Percentiles rank a stretch among this genome's conserved stretches.
Evolutionary conservation across 306 rosid genomes (phyloP).

Genomic region (Sicyos baderoa): DNA sequence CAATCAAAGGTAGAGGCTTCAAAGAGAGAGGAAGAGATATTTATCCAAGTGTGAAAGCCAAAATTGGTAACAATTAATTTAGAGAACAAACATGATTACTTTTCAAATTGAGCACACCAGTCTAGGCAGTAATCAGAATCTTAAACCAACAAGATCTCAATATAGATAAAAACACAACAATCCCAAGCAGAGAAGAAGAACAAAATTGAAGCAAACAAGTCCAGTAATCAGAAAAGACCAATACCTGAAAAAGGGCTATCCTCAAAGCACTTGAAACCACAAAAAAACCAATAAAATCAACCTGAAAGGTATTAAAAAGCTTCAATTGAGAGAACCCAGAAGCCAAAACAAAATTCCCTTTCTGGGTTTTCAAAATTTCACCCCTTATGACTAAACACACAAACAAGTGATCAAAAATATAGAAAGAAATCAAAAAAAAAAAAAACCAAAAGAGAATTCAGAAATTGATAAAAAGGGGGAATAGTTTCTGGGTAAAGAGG

Average conservation of each 20-base stretch:
- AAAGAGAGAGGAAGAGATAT: background rate
- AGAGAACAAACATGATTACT: background rate
- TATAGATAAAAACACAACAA: background rate
- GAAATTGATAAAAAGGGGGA: background rate
- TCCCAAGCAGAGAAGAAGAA: no score
- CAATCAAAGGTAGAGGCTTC: background rate
- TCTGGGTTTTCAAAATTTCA: background rate
- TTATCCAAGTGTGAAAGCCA: background rate
- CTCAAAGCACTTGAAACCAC: background rate
- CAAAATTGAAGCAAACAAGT: no score
- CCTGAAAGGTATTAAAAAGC: background rate
- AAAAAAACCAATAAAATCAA: background rate
- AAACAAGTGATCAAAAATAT: background rate
- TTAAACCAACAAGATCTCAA: background rate
- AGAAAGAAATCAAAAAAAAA: background rate
- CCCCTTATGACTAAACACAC: background rate
- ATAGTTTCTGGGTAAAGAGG: background rate
- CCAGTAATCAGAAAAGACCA: background rate
- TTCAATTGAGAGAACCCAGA: background rate
- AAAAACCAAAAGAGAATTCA: background rate
- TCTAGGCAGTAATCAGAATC: background rate
- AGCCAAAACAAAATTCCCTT: background rate
- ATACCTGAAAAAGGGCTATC: background rate
- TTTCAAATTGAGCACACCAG: background rate
- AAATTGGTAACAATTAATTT: background rate